Percentiles rank a stretch among this genome's conserved stretches.
Evolutionary conservation across 75 land plant genomes (phyloP).

Genomic region (Gnetum montanum): DNA sequence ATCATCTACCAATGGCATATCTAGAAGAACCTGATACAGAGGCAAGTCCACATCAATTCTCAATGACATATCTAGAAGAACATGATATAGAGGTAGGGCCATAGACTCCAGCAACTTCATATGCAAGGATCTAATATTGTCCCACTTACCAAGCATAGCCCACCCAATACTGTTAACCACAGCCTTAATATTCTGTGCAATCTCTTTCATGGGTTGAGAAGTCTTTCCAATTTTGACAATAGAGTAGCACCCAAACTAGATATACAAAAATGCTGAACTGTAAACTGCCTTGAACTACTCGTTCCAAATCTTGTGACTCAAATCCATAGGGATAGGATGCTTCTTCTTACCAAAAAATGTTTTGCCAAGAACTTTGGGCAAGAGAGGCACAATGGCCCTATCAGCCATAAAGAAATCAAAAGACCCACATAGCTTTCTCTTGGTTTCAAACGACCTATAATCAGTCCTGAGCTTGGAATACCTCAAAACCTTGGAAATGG

Average conservation of each 20-base stretch:
- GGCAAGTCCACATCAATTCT: slow-evolving; percentile 29
- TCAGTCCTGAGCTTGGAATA: slow-evolving; percentile 58
- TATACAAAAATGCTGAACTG: slow-evolving; percentile 45
- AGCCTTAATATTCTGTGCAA: slow-evolving; percentile 56
- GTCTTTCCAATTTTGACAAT: slow-evolving; percentile 49
- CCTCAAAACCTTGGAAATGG: slow-evolving; percentile 48
- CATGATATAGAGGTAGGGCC: slow-evolving; percentile 75
- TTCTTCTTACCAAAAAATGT: slow-evolving; percentile 74
- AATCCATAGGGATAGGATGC: slow-evolving; percentile 63
- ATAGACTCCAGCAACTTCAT: slow-evolving; percentile 67
- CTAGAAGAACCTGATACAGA: too few species aligned
- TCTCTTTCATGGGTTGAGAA: slow-evolving; percentile 43
- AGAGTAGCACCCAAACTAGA: slow-evolving; percentile 60
- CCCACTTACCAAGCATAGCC: slow-evolving; percentile 62
- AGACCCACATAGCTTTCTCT: slow-evolving; percentile 69
- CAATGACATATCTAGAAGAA: slow-evolving; percentile 32
- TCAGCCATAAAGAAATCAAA: slow-evolving; percentile 74
- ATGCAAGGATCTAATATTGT: slow-evolving; percentile 46
- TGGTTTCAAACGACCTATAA: slow-evolving; percentile 49
- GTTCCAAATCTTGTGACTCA: slow-evolving; percentile 48
- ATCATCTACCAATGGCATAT: too few species aligned
- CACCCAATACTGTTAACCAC: slow-evolving; percentile 55
- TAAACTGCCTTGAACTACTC: slow-evolving; percentile 46
- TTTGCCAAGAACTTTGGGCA: slow-evolving; percentile 63
- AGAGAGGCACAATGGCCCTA: slow-evolving; percentile 33